Evolutionary conservation across 208 protist species (phyloP), one percentile per base, ranked within the genome.

Genomic region (Willaertia magna): DNA sequence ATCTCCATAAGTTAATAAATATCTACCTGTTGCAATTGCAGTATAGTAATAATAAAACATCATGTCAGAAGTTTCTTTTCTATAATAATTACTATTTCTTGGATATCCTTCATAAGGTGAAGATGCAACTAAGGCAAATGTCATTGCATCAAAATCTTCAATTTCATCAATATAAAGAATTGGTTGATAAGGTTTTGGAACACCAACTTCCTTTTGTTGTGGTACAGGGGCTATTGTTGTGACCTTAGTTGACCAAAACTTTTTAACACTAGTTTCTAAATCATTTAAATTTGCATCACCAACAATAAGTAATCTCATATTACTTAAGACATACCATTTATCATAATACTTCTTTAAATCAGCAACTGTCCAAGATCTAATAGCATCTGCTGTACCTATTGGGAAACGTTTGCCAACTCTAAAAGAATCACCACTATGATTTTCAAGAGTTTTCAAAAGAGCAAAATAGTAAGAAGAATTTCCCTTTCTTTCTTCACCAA

Each of bases 221-320:
- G 74, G 74, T 78, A 44, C 44, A 12, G 6, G 7, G 16, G 6
- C 4, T 12, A 46, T 9, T 30, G 42, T 78, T 18, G 30, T 6
- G 9, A 46, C 30, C 16, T 78, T 78, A 0, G 42, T 18, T 0
- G 18, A 42, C n/a, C 76, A 30, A 22, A 39, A 30, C 51, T 81
- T 26, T 39, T 4, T 40, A 11, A 42, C 76, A 40, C 59, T 42
- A 4, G 4, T 67, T 30, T 34, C 49, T 1, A 85, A 30, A 20
- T 85, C 30, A 26, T 49, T 47, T n/a, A 51, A 47, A 11, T 85
- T 43, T n/a, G 67, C 14, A 39, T 85, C 82, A 18, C 82, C 82
- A 30, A 85, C 82, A 11, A 85, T 51, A 34, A 39, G 67, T n/a
- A 85, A 51, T n/a, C 11, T 85, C 61, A 78, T 78, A 30, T 85